Base-by-base conservation (phyloP, 1,284 basidiomycete genomes). In the Microbotryum intermedium region DNA sequence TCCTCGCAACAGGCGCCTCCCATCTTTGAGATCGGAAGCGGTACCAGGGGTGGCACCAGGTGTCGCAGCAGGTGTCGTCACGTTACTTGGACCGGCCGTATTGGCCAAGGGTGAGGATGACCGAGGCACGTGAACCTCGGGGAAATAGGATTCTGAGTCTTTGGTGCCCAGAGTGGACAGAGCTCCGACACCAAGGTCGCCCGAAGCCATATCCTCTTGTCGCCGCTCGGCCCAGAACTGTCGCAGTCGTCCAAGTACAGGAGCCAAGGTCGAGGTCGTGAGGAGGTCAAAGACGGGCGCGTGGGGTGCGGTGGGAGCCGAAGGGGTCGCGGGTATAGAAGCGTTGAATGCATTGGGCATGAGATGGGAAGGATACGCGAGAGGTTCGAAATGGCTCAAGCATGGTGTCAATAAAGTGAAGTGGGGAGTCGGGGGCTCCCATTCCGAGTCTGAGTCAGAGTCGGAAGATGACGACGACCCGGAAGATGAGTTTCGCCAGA, bases 401-500 rank as follows among this genome's bases (percentile, higher is more conserved):
- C 63, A 55, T 1, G 70, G 69, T 23, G 67, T 71, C 13, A 67
- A 56, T n/a, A 70, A 60, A 4, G 62, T 70, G 49, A 67, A 71
- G 39, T 66, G 65, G 7, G 69, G 70, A 3, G 67, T 68, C 3
- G 68, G 70, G 4, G 68, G 70, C 28, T 58, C 59, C 57, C 57
- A 67, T 6, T 60, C 59, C 4, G 61, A 64, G 23, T 57, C 54
- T 0, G 60, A 60, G 28, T 53, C 59, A 6, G 67, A 64, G 18
- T 62, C 57, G 26, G 53, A 58, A 13, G 69, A 68, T 1, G 64
- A 64, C 13, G 63, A 65, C 1, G 64, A 65, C 0, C 65, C 65
- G 6, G 61, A 63, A 1, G 61, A 63, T 42, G 63, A 65, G 58
- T 68, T 65, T n/a, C 68, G 55, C 70, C 70, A 71, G 59, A 71